phyloP scores from a whole-genome alignment of 2,329 filamentous ascomycete species.

The Alternaria gaisen region DNA sequence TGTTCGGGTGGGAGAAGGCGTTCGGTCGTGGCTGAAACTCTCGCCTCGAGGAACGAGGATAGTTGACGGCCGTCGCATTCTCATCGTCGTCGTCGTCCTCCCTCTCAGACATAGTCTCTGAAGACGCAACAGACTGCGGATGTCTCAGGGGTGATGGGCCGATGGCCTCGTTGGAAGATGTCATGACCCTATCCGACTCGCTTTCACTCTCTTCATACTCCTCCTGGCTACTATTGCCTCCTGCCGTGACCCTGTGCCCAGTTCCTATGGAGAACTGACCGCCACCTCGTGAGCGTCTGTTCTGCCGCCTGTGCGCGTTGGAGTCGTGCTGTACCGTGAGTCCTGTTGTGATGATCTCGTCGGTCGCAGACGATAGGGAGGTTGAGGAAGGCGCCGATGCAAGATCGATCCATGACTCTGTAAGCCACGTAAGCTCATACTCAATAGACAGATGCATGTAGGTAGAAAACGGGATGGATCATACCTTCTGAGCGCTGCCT shows the following conservation, averaged over 20 bases:
- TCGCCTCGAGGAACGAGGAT: slow-evolving; percentile 60
- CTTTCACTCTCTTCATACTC: slow-evolving; percentile 94
- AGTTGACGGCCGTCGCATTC: slow-evolving; percentile 82
- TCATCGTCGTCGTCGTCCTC: slow-evolving; percentile 66
- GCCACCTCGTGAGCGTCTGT: slow-evolving; percentile 51
- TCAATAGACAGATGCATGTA: background rate
- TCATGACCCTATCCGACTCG: slow-evolving; percentile 78
- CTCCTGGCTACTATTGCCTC: slow-evolving; percentile 84
- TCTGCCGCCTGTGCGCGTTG: slow-evolving; percentile 67
- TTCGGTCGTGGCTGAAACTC: slow-evolving; percentile 88
- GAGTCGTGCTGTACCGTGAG: slow-evolving; percentile 75
- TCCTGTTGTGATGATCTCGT: slow-evolving; percentile 91
- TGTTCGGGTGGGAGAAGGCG: slow-evolving; percentile 85
- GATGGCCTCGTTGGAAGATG: slow-evolving; percentile 69
- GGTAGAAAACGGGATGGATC: slow-evolving; percentile 1
- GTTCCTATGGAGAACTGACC: slow-evolving; percentile 47
- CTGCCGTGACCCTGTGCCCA: slow-evolving; percentile 54
- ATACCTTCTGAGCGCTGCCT: slow-evolving; percentile 43
- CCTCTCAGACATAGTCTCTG: slow-evolving; percentile 49
- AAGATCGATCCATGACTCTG: slow-evolving; percentile 97
- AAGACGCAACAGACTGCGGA: slow-evolving; percentile 46
- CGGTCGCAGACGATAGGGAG: slow-evolving; percentile 81
- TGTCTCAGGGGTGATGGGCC: slow-evolving; percentile 47
- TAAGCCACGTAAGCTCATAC: slow-evolving; percentile 23
- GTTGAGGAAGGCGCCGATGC: slow-evolving; percentile 93